Conservation (phyloP, 345 rosid genomes). For the Rhodamnia argentea region DNA sequence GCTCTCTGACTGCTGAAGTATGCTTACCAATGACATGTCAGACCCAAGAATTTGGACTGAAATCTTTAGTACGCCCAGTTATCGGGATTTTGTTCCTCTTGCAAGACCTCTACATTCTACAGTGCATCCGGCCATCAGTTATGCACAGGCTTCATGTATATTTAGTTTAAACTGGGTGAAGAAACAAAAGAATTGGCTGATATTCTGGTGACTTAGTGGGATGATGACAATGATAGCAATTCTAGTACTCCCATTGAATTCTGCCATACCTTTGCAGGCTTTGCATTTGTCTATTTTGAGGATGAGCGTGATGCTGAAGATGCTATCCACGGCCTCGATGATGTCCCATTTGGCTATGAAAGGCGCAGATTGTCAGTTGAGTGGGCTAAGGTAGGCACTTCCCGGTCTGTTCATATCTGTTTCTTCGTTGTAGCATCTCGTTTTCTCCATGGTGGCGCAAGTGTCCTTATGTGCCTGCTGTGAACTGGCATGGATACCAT, state of each 20-base stretch:
- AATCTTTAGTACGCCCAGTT: conserved; percentile 26
- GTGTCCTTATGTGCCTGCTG: background rate
- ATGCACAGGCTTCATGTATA: conserved; percentile 60
- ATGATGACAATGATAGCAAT: background rate
- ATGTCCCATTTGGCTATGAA: conserved; percentile 61
- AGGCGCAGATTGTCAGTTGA: conserved; percentile 61
- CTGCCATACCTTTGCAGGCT: conserved; percentile 39
- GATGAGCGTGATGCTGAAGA: conserved; percentile 83
- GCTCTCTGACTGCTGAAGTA: conserved; percentile 64
- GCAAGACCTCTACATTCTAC: conserved; percentile 60
- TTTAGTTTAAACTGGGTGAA: conserved; percentile 19
- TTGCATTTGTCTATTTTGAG: conserved; percentile 85
- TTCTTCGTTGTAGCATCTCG: background rate
- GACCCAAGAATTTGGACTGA: conserved; percentile 47
- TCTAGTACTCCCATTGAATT: background rate
- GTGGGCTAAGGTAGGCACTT: conserved; percentile 63
- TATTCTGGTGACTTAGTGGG: background rate
- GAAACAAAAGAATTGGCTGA: conserved; percentile 21
- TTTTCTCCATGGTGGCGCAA: background rate
- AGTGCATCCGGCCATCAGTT: conserved; percentile 56
- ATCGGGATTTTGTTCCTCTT: conserved; percentile 62
- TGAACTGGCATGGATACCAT: background rate
- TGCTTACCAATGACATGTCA: conserved; percentile 53
- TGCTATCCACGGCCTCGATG: conserved; percentile 65
- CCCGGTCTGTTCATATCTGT: background rate